These are phyloP conservation scores for Triangularia verruculosa DNA, from an alignment of 2,329 filamentous ascomycete species.

Conservation along the genomic window DNA sequence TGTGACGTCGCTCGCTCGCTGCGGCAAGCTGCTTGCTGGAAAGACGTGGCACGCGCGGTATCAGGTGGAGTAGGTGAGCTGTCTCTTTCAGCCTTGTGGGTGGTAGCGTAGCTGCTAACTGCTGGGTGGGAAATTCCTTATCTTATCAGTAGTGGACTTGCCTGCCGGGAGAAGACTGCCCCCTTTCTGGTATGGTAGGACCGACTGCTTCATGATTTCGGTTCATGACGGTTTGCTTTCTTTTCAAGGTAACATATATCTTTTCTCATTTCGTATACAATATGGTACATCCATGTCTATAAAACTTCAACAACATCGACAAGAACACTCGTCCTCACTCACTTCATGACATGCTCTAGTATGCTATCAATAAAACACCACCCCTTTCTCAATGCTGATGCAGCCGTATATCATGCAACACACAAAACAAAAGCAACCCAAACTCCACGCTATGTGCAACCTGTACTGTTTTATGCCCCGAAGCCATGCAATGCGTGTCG, in stretches of 20 bases:
- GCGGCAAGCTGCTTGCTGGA: not conserved
- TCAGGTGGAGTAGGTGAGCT: too few relatives aligned
- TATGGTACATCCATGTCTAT: too few relatives aligned
- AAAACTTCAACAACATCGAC: too few relatives aligned
- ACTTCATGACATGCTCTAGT: not conserved
- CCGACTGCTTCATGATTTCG: not conserved
- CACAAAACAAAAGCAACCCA: not conserved
- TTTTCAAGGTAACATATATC: too few relatives aligned
- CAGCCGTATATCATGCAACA: not conserved
- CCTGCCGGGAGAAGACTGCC: not conserved
- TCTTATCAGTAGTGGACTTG: conserved; percentile 2
- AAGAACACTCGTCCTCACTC: not conserved
- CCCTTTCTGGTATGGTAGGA: not conserved
- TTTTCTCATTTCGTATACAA: too few relatives aligned
- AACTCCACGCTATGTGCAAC: not conserved
- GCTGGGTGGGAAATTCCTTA: conserved; percentile 11
- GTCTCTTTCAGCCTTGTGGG: too few relatives aligned
- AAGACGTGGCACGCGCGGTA: not conserved
- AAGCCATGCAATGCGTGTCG: not conserved
- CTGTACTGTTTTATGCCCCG: not conserved
- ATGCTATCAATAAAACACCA: not conserved
- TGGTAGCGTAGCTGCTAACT: not conserved
- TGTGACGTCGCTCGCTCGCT: not conserved
- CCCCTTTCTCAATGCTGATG: not conserved
- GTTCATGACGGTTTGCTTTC: not conserved